Base-by-base conservation (phyloP, 208 protist species). In the Acanthamoeba royreba region DNA sequence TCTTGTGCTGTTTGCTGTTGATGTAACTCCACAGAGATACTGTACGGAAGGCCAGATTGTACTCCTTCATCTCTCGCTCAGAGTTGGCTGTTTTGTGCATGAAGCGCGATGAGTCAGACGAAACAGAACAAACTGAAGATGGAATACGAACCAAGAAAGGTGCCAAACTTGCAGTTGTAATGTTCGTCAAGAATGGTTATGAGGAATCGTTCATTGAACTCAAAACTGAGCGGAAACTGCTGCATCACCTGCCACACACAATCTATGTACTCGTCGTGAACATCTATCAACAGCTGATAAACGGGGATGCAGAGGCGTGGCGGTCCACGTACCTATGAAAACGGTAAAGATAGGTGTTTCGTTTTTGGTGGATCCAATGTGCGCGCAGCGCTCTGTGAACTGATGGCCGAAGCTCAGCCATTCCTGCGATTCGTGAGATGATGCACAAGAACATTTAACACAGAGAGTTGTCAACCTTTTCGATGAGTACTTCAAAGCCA, bases 401-500 rank as follows among this genome's bases (percentile, higher is more conserved):
- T 88, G 28, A 43, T 92, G n/a, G 61, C 77, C 77, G 31, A 87
- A 87, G 77, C 77, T 87, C 42, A 94, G 95, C 92, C 98, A 99
- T 86, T 99, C 98, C 92, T 98, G n/a, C n/a, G n/a, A n/a, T n/a
- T n/a, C n/a, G n/a, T n/a, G n/a, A n/a, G n/a, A n/a, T n/a, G n/a
- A n/a, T n/a, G n/a, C n/a, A n/a, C n/a, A n/a, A n/a, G n/a, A 99
- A 99, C 87, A 99, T 99, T 96, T 99, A 98, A 1, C 98, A 98
- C 88, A 97, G 97, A 15, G 92, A 40, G 40, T 98, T 42, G 96
- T 97, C 99, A 35, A 99, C 98, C 88, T 98, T 98, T 43, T 98
- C 97, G 38, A 99, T 94, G n/a, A 99, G 93, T 0, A 96, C 90
- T 31, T 95, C 19, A 91, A 99, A 98, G 31, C 98, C 98, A 35